Conservation (phyloP, 163 green algal species). For the Prototheca wickerhamii region DNA sequence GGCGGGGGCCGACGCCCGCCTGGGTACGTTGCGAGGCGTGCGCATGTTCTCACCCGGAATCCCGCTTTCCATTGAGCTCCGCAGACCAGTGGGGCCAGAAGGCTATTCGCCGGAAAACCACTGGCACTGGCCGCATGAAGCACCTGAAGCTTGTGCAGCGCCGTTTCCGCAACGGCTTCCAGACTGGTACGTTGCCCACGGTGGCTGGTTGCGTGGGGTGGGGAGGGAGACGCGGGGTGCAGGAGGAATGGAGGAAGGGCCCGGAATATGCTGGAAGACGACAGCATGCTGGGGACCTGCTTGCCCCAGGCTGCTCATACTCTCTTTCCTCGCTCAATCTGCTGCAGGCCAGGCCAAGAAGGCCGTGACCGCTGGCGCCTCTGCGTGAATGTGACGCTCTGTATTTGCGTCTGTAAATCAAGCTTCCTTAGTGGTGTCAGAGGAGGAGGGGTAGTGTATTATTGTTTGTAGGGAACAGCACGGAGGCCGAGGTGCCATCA, state of each 20-base stretch:
- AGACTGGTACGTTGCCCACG: constrained; percentile 52
- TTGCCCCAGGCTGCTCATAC: neutral
- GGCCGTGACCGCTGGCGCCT: neutral
- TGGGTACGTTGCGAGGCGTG: neutral
- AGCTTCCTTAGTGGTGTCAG: too few species aligned
- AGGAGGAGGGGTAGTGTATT: too few species aligned
- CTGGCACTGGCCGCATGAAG: constrained; percentile 89
- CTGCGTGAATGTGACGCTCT: neutral
- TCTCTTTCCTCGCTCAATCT: neutral
- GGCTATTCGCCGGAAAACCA: constrained; percentile 97
- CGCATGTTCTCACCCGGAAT: neutral
- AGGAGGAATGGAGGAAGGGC: neutral
- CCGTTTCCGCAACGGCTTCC: constrained; percentile 83
- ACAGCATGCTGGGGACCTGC: neutral
- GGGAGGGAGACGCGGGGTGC: neutral
- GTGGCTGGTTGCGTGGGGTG: neutral
- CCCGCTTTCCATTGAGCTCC: neutral
- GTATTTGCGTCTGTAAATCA: too few species aligned
- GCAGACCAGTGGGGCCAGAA: constrained; percentile 97
- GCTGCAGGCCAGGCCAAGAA: constrained; percentile 8
- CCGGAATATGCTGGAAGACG: neutral
- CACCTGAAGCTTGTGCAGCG: constrained; percentile 34
- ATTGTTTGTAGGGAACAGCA: too few species aligned
- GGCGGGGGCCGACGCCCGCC: too few species aligned
- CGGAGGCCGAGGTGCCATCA: too few species aligned